Conservation (phyloP, 139 green algal species). For the Chlorella sorokiniana region DNA sequence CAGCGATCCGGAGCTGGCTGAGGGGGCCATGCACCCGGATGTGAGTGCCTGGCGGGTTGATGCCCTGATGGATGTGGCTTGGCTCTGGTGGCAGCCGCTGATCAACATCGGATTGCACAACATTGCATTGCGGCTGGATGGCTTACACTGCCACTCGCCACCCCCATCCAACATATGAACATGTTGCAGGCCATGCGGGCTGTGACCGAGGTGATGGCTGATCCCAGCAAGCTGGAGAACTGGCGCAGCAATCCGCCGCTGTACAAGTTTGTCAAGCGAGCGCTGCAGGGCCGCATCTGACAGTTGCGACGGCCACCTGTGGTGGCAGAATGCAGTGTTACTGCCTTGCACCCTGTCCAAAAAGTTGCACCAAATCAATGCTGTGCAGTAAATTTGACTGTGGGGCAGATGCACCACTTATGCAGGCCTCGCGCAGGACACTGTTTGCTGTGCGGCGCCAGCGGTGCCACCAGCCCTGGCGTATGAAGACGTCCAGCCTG, state of each 20-base stretch:
- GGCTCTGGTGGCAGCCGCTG: background rate
- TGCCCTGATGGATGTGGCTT: background rate
- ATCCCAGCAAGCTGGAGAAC: background rate
- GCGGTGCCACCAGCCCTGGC: too few species aligned
- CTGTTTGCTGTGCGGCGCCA: too few species aligned
- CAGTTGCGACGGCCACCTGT: background rate
- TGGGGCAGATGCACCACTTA: too few species aligned
- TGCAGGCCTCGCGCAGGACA: too few species aligned
- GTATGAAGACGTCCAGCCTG: too few species aligned
- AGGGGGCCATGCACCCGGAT: background rate
- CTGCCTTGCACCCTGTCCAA: too few species aligned
- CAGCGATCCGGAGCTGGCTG: background rate
- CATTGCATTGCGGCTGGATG: background rate
- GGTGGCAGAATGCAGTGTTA: background rate
- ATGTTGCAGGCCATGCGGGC: constrained; percentile 13
- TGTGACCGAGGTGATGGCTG: background rate
- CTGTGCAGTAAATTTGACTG: too few species aligned
- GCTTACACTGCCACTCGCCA: background rate
- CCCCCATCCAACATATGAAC: background rate
- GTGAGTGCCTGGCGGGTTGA: background rate
- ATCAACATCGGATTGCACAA: background rate
- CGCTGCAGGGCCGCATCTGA: background rate
- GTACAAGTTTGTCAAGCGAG: background rate
- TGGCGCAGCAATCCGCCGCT: background rate
- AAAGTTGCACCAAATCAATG: too few species aligned